Percentiles rank a stretch among this genome's conserved stretches.
These are phyloP conservation scores for Ogataea degrootiae DNA, from an alignment of 805 yeast species.

Conservation along the genomic window DNA sequence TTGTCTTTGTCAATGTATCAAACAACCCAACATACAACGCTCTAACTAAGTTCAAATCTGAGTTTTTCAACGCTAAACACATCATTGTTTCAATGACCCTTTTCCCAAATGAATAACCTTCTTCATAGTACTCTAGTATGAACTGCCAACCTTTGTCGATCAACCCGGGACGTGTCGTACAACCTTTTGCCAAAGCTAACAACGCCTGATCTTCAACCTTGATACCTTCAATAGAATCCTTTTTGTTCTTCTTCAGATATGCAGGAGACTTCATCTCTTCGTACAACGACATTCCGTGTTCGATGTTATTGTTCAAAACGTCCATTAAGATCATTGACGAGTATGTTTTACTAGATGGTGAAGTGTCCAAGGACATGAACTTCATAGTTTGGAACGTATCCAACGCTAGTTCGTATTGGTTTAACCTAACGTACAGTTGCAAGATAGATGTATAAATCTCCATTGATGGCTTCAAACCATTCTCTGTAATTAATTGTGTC, in stretches of 20 bases:
- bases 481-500: slow-evolving; percentile 34
- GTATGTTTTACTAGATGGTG: slow-evolving; percentile 67
- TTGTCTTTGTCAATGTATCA: slow-evolving; percentile 19
- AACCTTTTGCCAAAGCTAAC: slow-evolving; percentile 62
- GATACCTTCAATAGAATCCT: slow-evolving; percentile 14
- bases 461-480: slow-evolving; percentile 39
- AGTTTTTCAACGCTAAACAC: slow-evolving; percentile 71
- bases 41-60: slow-evolving; percentile 69
- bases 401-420: slow-evolving; percentile 55
- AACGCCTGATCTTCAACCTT: slow-evolving; percentile 25
- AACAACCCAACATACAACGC: slow-evolving; percentile 45
- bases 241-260: slow-evolving; percentile 8
- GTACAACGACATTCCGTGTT: slow-evolving; percentile 70
- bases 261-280: slow-evolving; percentile 53
- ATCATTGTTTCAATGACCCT: slow-evolving; percentile 63
- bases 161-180: slow-evolving; percentile 47
- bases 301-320: slow-evolving; percentile 57
- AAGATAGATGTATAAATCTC: slow-evolving; percentile 52
- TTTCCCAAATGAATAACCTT: slow-evolving; percentile 29
- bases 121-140: slow-evolving; percentile 56
- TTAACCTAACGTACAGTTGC: slow-evolving; percentile 52
- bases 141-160: slow-evolving; percentile 70
- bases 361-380: slow-evolving; percentile 58
- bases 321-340: slow-evolving; percentile 67
- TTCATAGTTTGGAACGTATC: slow-evolving; percentile 82